phyloP scores from a whole-genome alignment of 1,139 yeast species.

The Ogataea hybrid region DNA sequence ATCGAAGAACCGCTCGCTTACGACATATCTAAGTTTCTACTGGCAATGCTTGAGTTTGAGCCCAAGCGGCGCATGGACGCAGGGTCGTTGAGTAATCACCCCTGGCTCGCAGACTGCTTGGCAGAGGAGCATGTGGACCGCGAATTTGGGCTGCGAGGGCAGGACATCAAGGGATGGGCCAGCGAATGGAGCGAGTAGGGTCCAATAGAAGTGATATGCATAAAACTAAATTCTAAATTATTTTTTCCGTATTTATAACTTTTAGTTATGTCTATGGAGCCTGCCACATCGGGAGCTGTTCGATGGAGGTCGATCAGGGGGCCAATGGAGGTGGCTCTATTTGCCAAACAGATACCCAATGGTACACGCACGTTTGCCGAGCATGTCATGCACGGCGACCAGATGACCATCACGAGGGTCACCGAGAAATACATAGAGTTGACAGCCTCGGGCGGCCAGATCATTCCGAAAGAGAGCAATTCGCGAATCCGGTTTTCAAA shows the following conservation, averaged over 20 bases:
- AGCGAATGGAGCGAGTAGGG: conserved; percentile 14
- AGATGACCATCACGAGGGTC: conserved; percentile 9
- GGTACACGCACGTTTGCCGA: conserved; percentile 43
- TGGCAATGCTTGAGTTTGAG: conserved; percentile 64
- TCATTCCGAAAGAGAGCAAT: conserved; percentile 46
- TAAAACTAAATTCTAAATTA: neutral
- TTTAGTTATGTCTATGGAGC: conserved; percentile 6
- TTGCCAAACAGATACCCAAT: conserved; percentile 69
- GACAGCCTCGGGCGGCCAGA: conserved; percentile 7
- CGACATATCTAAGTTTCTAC: conserved; percentile 58
- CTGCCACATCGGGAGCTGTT: conserved; percentile 3
- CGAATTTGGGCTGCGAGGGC: conserved; percentile 54
- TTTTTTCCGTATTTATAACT: neutral
- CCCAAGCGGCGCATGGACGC: conserved; percentile 75
- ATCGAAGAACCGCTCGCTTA: conserved; percentile 84
- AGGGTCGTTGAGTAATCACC: conserved; percentile 71
- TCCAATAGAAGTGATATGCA: conserved; percentile 1
- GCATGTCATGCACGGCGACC: conserved; percentile 3
- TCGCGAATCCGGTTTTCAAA: conserved; percentile 50
- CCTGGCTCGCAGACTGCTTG: conserved; percentile 59
- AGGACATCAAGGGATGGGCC: conserved; percentile 55
- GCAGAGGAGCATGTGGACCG: conserved; percentile 46
- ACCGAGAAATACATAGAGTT: conserved; percentile 2
- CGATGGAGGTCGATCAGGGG: conserved; percentile 53
- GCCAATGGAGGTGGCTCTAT: conserved; percentile 55